These are phyloP conservation scores for Epichloe bromicola DNA, from an alignment of 2,329 filamentous ascomycete species.

Conservation along the genomic window DNA sequence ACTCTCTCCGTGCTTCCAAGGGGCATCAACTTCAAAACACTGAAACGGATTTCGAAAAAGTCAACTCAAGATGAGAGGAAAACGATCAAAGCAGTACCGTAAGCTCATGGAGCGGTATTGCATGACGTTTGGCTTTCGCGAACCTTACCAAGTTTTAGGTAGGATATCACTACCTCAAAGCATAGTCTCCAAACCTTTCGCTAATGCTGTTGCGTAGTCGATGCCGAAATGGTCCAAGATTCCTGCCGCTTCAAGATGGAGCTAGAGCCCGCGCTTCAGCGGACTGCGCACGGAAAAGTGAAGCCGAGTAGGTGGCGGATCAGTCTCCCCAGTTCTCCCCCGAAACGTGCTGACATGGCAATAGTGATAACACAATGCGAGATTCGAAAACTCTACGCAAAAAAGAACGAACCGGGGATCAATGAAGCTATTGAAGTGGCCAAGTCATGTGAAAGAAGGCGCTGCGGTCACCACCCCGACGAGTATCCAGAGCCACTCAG, in stretches of 20 bases:
- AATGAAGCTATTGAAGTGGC: conserved; percentile 56
- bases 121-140: conserved; percentile 77
- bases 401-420: conserved; percentile 39
- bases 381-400: conserved; percentile 64
- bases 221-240: conserved; percentile 74
- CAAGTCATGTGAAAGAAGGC: conserved; percentile 60
- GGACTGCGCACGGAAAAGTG: conserved; percentile 75
- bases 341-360: conserved; percentile 11
- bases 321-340: not conserved
- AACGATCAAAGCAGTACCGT: conserved; percentile 41
- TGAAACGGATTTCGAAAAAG: not conserved
- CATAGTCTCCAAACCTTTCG: not conserved
- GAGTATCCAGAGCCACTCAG: conserved; percentile 58
- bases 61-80: conserved; percentile 31
- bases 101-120: conserved; percentile 93
- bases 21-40: not conserved
- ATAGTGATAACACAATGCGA: conserved; percentile 69
- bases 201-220: conserved; percentile 37
- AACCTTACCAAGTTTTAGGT: conserved; percentile 84
- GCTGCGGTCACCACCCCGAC: conserved; percentile 65
- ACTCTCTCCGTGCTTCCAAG: not conserved
- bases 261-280: conserved; percentile 59
- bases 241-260: conserved; percentile 82
- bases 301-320: conserved; percentile 53
- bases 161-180: conserved; percentile 13